phyloP scores from a whole-genome alignment of 305 asterid genomes.

The Vinca major region DNA sequence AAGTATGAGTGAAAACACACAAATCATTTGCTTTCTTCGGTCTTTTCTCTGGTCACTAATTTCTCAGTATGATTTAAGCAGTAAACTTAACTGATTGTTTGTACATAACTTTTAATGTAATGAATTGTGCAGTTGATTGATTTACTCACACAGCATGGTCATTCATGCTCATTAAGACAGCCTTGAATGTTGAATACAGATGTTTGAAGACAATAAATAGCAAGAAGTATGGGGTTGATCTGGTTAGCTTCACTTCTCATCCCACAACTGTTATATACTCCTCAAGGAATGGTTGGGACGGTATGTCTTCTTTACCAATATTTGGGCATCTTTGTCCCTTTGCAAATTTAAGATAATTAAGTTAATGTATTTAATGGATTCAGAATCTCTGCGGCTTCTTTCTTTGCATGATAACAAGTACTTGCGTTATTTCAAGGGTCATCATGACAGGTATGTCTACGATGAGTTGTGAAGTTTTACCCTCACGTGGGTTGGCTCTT shows the following conservation, averaged over 20 bases:
- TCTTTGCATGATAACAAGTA: conserved; percentile 93
- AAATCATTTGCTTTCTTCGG: conserved; percentile 1
- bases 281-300: conserved; percentile 99
- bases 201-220: conserved; percentile 96
- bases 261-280: conserved; percentile 94
- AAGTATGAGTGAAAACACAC: background rate
- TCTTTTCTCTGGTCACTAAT: background rate
- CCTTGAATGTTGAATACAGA: conserved; percentile 30
- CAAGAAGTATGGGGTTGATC: conserved; percentile 92
- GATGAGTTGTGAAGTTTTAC: background rate
- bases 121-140: background rate
- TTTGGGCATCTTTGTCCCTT: background rate
- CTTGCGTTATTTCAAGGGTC: conserved; percentile 97
- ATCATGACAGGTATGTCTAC: conserved; percentile 77
- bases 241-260: conserved; percentile 94
- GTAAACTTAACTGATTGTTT: background rate
- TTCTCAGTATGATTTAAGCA: background rate
- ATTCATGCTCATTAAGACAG: background rate
- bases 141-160: background rate
- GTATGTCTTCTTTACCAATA: conserved; percentile 29
- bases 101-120: background rate
- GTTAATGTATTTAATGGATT: conserved; percentile 19
- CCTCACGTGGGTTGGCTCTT: background rate
- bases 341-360: conserved; percentile 5
- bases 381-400: conserved; percentile 96